These are phyloP conservation scores for Prunus persica DNA, from an alignment of 306 rosid genomes.

Conservation along the genomic window DNA sequence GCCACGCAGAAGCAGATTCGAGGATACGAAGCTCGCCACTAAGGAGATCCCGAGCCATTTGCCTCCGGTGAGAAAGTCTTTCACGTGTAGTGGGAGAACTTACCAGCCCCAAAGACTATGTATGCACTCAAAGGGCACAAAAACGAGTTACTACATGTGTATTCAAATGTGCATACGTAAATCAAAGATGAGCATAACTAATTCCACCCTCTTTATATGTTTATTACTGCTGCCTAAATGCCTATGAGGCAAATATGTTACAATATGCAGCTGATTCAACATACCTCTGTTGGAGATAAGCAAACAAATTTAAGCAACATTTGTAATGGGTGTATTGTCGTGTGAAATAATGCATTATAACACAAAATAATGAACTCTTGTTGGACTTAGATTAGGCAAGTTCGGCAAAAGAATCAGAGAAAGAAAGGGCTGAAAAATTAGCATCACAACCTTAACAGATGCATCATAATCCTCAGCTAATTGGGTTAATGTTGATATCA, in stretches of 20 bases:
- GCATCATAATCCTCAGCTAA: constrained; percentile 41
- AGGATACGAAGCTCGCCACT: constrained; percentile 62
- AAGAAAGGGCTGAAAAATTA: not conserved
- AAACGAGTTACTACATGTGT: not conserved
- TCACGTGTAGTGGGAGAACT: constrained; percentile 14
- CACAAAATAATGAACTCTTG: not conserved
- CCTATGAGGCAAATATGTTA: not conserved
- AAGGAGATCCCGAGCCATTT: constrained; percentile 64
- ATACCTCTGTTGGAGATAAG: not conserved
- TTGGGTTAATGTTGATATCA: constrained; percentile 43
- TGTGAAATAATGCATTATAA: not conserved
- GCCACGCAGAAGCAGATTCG: constrained; percentile 61
- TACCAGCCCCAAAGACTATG: constrained; percentile 41
- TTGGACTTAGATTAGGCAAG: too few species aligned
- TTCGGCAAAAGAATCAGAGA: not conserved
- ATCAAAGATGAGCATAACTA: not conserved
- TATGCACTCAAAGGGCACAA: not conserved
- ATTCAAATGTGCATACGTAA: not conserved
- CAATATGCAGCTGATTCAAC: too few species aligned
- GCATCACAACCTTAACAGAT: constrained; percentile 45
- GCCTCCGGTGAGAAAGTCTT: constrained; percentile 32
- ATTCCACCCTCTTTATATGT: not conserved
- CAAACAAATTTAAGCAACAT: not conserved
- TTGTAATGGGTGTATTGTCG: not conserved
- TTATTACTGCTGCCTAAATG: not conserved